Conservation (phyloP, 2,329 filamentous ascomycete species). For the Stenocarpella maydis region DNA sequence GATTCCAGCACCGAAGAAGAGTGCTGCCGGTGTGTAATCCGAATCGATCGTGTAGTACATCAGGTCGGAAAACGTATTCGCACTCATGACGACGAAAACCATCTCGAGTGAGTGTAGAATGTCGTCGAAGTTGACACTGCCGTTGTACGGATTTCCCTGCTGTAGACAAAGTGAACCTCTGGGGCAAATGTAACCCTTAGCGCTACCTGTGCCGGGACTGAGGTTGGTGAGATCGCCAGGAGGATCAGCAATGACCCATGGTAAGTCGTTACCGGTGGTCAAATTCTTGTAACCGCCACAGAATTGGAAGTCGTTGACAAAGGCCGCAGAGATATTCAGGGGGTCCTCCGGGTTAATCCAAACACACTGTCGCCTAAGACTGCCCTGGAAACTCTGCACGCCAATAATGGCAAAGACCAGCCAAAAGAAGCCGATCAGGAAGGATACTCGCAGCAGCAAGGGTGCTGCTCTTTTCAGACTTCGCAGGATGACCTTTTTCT, state of each 20-base stretch:
- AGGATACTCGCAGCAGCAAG: constrained; percentile 88
- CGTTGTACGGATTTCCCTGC: constrained; percentile 79
- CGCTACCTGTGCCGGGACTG: constrained; percentile 55
- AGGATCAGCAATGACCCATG: constrained; percentile 69
- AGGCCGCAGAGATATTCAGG: constrained; percentile 63
- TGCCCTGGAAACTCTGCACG: constrained; percentile 94
- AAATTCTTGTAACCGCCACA: constrained; percentile 84
- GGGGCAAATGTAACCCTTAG: constrained; percentile 91
- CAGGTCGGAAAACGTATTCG: constrained; percentile 93
- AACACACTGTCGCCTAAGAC: constrained; percentile 78
- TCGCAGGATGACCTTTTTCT: constrained; percentile 81
- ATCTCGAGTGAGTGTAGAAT: constrained; percentile 90
- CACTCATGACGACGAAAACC: constrained; percentile 98
- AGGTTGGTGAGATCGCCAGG: constrained; percentile 56
- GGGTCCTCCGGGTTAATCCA: constrained; percentile 74
- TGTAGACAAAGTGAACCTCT: constrained; percentile 84
- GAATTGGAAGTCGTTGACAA: constrained; percentile 73
- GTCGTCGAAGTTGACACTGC: constrained; percentile 94
- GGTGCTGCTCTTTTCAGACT: constrained; percentile 97
- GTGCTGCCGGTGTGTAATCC: constrained; percentile 85
- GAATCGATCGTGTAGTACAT: constrained; percentile 94
- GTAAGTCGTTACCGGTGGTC: constrained; percentile 61
- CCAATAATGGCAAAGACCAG: constrained; percentile 95
- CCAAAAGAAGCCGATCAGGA: constrained; percentile 97
- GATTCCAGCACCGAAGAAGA: constrained; percentile 79